phyloP scores from a whole-genome alignment of 805 yeast genomes.

The Candida chauliodis region DNA sequence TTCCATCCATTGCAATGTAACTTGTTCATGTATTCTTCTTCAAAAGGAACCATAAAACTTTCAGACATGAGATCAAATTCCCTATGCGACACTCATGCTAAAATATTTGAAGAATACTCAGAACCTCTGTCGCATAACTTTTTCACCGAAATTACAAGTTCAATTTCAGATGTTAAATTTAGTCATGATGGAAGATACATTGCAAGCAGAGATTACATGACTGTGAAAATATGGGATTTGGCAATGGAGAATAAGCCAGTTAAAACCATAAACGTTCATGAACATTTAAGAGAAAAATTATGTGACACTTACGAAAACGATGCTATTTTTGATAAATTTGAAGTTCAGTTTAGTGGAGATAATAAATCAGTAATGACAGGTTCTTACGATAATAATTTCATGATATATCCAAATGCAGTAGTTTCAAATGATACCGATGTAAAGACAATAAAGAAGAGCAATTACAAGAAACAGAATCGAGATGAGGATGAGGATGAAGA shows the following conservation, averaged over 20 bases:
- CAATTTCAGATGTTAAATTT: conserved; percentile 91
- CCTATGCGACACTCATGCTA: conserved; percentile 84
- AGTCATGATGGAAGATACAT: conserved; percentile 89
- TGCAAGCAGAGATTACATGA: conserved; percentile 95
- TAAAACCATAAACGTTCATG: conserved; percentile 93
- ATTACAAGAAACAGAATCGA: conserved; percentile 18
- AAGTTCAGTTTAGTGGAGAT: conserved; percentile 93
- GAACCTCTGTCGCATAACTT: conserved; percentile 93
- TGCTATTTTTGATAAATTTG: conserved; percentile 97
- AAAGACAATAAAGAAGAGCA: conserved; percentile 10
- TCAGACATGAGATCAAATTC: conserved; percentile 97
- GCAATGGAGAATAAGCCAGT: conserved; percentile 95
- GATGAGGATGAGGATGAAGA: conserved; percentile 40
- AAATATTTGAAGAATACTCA: conserved; percentile 85
- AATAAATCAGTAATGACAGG: conserved; percentile 93
- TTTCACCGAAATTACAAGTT: conserved; percentile 94
- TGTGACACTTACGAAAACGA: conserved; percentile 98
- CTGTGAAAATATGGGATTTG: conserved; percentile 97
- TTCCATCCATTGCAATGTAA: conserved; percentile 94
- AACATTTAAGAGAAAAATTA: conserved; percentile 84
- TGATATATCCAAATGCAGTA: conserved; percentile 86
- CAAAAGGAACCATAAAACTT: conserved; percentile 92
- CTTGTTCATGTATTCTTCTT: conserved; percentile 89
- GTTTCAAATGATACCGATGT: conserved; percentile 1
- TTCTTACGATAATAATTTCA: conserved; percentile 92